Percentiles rank a stretch among this genome's conserved stretches.
These are phyloP conservation scores for Phaffomyces thermotolerans DNA, from an alignment of 805 yeast species.

Conservation along the genomic window DNA sequence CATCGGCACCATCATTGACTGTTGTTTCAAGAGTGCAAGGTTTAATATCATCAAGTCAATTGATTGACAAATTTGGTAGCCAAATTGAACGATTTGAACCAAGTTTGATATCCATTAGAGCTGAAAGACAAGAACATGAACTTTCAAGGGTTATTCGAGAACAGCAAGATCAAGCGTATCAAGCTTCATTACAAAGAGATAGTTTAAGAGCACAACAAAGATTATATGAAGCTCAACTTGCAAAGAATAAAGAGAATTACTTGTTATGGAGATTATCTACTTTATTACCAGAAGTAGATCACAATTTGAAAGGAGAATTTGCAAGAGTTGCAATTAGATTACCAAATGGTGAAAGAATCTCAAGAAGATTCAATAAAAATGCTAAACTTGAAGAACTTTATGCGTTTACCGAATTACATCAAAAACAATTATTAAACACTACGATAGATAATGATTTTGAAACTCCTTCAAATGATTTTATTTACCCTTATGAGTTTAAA, in stretches of 20 bases:
- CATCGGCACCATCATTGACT: conserved; percentile 49
- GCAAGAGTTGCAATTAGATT: conserved; percentile 70
- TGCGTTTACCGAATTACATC: conserved; percentile 56
- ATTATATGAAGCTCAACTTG: conserved; percentile 20
- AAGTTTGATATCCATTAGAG: conserved; percentile 49
- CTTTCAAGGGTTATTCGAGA: conserved; percentile 49
- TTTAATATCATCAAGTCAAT: conserved; percentile 31
- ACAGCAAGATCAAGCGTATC: conserved; percentile 75
- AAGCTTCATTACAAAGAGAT: conserved; percentile 63
- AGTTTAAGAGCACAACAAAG: conserved; percentile 42
- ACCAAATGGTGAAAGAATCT: conserved; percentile 52
- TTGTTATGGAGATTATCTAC: conserved; percentile 38
- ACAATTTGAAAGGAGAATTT: conserved; percentile 20
- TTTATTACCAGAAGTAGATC: conserved; percentile 27
- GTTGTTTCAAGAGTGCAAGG: conserved; percentile 63
- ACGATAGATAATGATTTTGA: conserved; percentile 19
- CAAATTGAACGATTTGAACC: conserved; percentile 54
- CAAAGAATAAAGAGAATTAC: conserved; percentile 33
- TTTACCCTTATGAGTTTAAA: conserved; percentile 41
- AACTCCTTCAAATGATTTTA: conserved; percentile 31
- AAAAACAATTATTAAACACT: conserved; percentile 21
- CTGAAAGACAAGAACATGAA: conserved; percentile 56
- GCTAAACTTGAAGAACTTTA: conserved; percentile 55
- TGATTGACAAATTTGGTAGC: conserved; percentile 37
- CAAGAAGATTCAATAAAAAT: conserved; percentile 39